Evolutionary conservation across 1,284 basidiomycete genomes (phyloP).

Genomic region (Malassezia dermatis): DNA sequence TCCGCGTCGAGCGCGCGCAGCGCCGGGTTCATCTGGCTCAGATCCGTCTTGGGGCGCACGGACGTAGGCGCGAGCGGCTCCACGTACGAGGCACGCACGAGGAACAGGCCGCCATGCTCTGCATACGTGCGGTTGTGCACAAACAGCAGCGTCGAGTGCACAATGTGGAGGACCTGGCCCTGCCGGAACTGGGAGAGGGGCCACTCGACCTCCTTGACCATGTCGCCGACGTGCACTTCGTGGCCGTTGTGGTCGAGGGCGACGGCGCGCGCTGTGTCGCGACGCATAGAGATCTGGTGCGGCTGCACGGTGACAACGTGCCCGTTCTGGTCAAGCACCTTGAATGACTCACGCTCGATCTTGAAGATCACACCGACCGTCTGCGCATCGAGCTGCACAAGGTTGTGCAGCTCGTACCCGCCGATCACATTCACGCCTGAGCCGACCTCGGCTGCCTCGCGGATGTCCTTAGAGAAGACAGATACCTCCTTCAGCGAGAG

Average conservation of each 20-base stretch:
- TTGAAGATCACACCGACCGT: slow-evolving; percentile 96
- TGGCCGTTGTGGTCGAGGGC: slow-evolving; percentile 83
- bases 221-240: slow-evolving; percentile 65
- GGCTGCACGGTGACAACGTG: slow-evolving; percentile 72
- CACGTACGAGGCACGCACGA: slow-evolving; percentile 55
- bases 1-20: slow-evolving; percentile 48
- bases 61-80: slow-evolving; percentile 59
- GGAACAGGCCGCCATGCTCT: slow-evolving; percentile 89
- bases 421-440: slow-evolving; percentile 77
- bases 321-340: slow-evolving; percentile 87
- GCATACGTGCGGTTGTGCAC: slow-evolving; percentile 78
- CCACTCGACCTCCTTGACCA: slow-evolving; percentile 83
- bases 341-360: slow-evolving; percentile 87
- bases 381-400: slow-evolving; percentile 86
- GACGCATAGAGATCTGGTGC: slow-evolving; percentile 78
- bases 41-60: slow-evolving; percentile 52
- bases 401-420: slow-evolving; percentile 86
- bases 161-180: slow-evolving; percentile 85
- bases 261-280: slow-evolving; percentile 70
- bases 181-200: slow-evolving; percentile 65
- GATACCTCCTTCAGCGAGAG: slow-evolving; percentile 92
- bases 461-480: slow-evolving; percentile 92
- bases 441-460: slow-evolving; percentile 91
- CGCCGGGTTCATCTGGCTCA: slow-evolving; percentile 93
- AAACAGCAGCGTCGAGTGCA: slow-evolving; percentile 89